phyloP scores from a whole-genome alignment of 352 stramenopile species.

The Globisporangium perplexum region DNA sequence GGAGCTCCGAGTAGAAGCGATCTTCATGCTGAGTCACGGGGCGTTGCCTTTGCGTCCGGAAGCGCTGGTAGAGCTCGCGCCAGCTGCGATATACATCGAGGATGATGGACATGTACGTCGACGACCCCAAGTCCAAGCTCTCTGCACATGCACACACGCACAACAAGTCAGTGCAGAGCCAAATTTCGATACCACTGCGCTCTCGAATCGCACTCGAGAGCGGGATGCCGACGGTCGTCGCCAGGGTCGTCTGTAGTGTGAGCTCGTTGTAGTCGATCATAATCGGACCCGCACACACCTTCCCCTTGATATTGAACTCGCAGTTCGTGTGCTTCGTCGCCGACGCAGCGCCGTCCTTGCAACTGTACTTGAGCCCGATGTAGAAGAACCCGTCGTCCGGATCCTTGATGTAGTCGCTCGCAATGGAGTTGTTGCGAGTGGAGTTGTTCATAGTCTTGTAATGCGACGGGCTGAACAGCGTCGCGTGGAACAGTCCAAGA shows the following conservation, averaged over 20 bases:
- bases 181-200: background rate
- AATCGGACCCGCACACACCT: constrained; percentile 48
- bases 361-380: constrained; percentile 59
- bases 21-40: constrained; percentile 3
- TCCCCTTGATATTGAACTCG: constrained; percentile 48
- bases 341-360: constrained; percentile 9
- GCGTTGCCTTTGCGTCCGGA: constrained; percentile 24
- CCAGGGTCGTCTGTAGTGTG: constrained; percentile 26
- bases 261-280: constrained; percentile 61
- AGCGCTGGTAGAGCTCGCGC: constrained; percentile 27
- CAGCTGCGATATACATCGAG: constrained; percentile 44
- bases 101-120: constrained; percentile 46
- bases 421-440: constrained; percentile 40
- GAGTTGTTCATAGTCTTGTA: background rate
- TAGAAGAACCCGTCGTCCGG: constrained; percentile 67
- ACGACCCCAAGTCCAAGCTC: constrained; percentile 22
- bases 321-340: constrained; percentile 10
- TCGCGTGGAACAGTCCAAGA: constrained; percentile 40
- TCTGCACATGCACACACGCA: constrained; percentile 10
- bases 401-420: constrained; percentile 60
- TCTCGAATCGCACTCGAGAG: background rate
- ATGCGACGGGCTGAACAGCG: constrained; percentile 23
- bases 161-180: background rate
- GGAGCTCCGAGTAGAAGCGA: constrained; percentile 1
- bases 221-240: constrained; percentile 5